A percentile compares a stretch with the other conserved stretches of the same genome.
These are phyloP conservation scores for Wakefieldia striispora DNA, from an alignment of 768 basidiomycete species.

Conservation along the genomic window DNA sequence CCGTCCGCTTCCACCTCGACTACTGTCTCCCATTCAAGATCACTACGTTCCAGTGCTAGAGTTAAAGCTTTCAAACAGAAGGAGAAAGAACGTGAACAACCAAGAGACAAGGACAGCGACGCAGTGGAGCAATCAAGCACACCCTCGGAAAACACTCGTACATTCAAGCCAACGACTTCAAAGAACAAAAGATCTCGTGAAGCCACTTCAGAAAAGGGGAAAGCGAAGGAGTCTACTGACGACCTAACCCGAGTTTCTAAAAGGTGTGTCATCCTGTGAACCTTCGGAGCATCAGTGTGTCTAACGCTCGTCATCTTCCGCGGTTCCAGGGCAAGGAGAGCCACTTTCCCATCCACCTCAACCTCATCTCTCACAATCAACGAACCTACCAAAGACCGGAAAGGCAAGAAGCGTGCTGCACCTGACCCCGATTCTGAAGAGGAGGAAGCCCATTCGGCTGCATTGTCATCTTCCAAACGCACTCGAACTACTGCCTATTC, in stretches of 20 bases:
- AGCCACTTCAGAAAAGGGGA: slow-evolving; percentile 52
- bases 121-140: slow-evolving; percentile 39
- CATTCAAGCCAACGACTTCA: slow-evolving; percentile 36
- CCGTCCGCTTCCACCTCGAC: slow-evolving; percentile 35
- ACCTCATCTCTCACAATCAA: slow-evolving; percentile 59
- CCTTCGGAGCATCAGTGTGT: slow-evolving; percentile 20
- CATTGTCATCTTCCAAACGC: slow-evolving; percentile 58
- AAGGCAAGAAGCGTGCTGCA: slow-evolving; percentile 91
- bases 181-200: slow-evolving; percentile 56
- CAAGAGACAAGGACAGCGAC: slow-evolving; percentile 54
- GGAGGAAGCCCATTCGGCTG: slow-evolving; percentile 47
- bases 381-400: slow-evolving; percentile 72
- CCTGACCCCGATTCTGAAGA: slow-evolving; percentile 70
- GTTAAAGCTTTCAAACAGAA: slow-evolving; percentile 74
- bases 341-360: slow-evolving; percentile 41
- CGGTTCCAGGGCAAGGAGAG: slow-evolving; percentile 56
- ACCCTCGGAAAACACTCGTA: slow-evolving; percentile 44
- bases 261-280: slow-evolving; percentile 51
- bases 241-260: slow-evolving; percentile 53
- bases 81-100: slow-evolving; percentile 53
- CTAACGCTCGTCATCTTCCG: slow-evolving; percentile 32
- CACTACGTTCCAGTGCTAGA: slow-evolving; percentile 72
- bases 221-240: slow-evolving; percentile 58
- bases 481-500: slow-evolving; percentile 61
- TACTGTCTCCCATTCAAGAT: slow-evolving; percentile 49